Conservation (phyloP, 2,329 filamentous ascomycete genomes). For the Arthrinium puccinioides region DNA sequence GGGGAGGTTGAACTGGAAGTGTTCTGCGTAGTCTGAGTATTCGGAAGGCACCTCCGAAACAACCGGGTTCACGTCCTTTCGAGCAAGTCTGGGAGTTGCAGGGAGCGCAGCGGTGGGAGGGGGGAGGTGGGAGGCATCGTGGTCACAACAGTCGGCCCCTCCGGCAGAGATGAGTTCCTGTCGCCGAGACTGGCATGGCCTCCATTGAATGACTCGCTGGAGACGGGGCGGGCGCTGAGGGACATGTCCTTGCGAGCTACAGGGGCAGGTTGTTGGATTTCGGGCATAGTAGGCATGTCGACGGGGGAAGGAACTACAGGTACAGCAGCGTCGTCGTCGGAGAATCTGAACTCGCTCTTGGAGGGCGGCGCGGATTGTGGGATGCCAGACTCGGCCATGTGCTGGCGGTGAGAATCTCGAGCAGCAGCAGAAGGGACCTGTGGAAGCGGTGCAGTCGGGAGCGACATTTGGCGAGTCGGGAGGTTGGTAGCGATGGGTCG, state of each 20-base stretch:
- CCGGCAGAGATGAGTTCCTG: constrained; percentile 11
- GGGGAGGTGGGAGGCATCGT: constrained; percentile 10
- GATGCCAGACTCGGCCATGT: constrained; percentile 5
- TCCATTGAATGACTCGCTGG: constrained; percentile 12
- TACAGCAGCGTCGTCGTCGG: constrained; percentile 20
- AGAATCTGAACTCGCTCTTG: constrained; percentile 27
- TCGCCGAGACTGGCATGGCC: constrained; percentile 11
- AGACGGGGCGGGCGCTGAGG: constrained; percentile 12
- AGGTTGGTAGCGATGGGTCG: not conserved
- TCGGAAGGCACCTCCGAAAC: constrained; percentile 16
- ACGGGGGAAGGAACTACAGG: constrained; percentile 12
- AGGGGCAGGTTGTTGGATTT: constrained; percentile 29
- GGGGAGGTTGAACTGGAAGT: constrained; percentile 21
- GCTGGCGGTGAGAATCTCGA: constrained; percentile 10
- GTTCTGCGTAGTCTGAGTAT: constrained; percentile 6
- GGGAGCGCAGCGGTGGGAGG: constrained; percentile 20
- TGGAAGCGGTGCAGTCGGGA: constrained; percentile 30
- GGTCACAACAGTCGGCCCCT: constrained; percentile 15
- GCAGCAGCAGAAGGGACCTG: constrained; percentile 16
- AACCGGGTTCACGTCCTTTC: constrained; percentile 25
- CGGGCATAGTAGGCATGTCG: constrained; percentile 25
- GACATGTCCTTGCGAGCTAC: constrained; percentile 19
- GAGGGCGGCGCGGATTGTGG: constrained; percentile 8
- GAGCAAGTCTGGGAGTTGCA: constrained; percentile 23
- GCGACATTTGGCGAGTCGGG: constrained; percentile 35